A percentile compares a stretch with the other conserved stretches of the same genome.
phyloP scores from a whole-genome alignment of 164 flowering plant species.

The Vitis rotundifolia region DNA sequence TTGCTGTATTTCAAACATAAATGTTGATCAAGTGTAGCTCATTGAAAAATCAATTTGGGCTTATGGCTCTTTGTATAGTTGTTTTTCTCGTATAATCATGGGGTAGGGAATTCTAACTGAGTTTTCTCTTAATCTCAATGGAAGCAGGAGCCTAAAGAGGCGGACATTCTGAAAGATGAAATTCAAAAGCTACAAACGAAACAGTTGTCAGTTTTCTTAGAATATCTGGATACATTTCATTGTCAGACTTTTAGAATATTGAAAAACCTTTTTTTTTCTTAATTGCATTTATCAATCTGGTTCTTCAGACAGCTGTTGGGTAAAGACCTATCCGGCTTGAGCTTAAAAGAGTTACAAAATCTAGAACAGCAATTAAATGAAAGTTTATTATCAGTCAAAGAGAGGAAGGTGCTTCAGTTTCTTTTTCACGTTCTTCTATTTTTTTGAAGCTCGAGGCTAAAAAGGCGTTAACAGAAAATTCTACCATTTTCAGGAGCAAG shows the following conservation, averaged over 20 bases:
- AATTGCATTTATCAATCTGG: not conserved
- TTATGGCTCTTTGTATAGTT: not conserved
- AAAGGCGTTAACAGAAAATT: not conserved
- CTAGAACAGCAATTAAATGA: constrained; percentile 74
- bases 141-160: constrained; percentile 46
- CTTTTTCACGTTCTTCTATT: not conserved
- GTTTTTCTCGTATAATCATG: not conserved
- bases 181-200: constrained; percentile 48
- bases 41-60: too few relatives aligned
- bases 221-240: not conserved
- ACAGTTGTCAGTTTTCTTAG: constrained; percentile 49
- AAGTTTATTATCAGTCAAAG: constrained; percentile 59
- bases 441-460: not conserved
- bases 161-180: constrained; percentile 59
- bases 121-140: constrained; percentile 5
- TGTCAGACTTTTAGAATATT: not conserved
- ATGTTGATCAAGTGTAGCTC: too few relatives aligned
- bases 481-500: constrained; percentile 58
- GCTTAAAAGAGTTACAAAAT: constrained; percentile 65
- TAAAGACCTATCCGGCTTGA: constrained; percentile 60
- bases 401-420: constrained; percentile 54
- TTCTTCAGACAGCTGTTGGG: constrained; percentile 60
- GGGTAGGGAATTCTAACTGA: not conserved
- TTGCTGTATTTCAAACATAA: too few relatives aligned
- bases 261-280: not conserved